Evolutionary conservation across 2,329 filamentous ascomycete species (phyloP).

Genomic region (Hypoxylon sp.): DNA sequence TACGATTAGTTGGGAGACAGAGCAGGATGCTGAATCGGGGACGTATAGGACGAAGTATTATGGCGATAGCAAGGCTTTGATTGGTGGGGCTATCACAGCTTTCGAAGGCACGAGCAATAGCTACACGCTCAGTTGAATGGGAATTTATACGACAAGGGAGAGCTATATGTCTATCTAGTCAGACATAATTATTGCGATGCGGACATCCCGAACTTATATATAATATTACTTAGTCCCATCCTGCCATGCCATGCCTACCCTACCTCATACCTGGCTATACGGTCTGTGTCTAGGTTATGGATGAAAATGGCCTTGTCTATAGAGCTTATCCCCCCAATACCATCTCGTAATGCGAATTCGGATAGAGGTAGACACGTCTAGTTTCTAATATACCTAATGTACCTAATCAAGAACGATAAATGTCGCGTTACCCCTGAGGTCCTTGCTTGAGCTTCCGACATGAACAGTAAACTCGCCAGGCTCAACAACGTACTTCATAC

Average conservation of each 20-base stretch:
- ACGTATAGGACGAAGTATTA: slow-evolving; percentile 86
- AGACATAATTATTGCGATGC: not conserved
- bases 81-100: slow-evolving; percentile 71
- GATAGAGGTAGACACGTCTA: not conserved
- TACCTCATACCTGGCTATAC: not conserved
- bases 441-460: slow-evolving; percentile 72
- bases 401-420: slow-evolving; percentile 64
- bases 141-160: not conserved
- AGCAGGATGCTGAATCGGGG: slow-evolving; percentile 71
- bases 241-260: not conserved
- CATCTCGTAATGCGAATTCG: not conserved
- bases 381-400: not conserved
- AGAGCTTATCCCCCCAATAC: not conserved
- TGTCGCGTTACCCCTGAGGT: slow-evolving; percentile 70
- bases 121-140: slow-evolving; percentile 61
- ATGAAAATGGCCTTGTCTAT: not conserved
- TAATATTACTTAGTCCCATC: not conserved
- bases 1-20: slow-evolving; percentile 84
- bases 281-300: not conserved
- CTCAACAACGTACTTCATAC: slow-evolving; percentile 82
- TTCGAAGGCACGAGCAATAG: slow-evolving; percentile 78
- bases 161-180: not conserved
- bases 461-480: slow-evolving; percentile 75
- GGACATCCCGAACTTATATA: not conserved
- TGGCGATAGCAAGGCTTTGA: slow-evolving; percentile 81